Evolutionary conservation across 176 grass and related monocot species (phyloP).

Genomic region (Rhynchospora breviuscula): DNA sequence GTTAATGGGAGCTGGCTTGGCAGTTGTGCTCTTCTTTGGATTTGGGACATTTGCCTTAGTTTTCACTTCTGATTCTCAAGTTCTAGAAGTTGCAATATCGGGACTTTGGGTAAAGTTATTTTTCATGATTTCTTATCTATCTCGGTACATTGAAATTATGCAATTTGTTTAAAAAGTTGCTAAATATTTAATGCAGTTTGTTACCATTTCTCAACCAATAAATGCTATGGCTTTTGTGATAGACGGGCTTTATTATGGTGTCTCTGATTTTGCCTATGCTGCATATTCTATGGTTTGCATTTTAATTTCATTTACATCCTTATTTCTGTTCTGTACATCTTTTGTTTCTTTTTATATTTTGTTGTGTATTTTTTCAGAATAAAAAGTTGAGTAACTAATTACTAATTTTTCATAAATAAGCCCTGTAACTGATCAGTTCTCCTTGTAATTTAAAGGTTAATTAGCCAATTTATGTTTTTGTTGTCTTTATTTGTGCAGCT

Average conservation of each 20-base stretch:
- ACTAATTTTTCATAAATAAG: background rate
- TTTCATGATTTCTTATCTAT: background rate
- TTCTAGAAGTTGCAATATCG: conserved; percentile 52
- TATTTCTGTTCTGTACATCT: background rate
- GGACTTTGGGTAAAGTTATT: conserved; percentile 70
- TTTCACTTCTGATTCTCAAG: conserved; percentile 67
- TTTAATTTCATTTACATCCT: background rate
- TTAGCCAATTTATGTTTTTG: background rate
- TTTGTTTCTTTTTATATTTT: background rate
- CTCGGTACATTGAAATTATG: conserved; percentile 8
- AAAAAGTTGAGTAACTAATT: background rate
- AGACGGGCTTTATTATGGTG: conserved; percentile 81
- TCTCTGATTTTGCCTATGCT: conserved; percentile 81
- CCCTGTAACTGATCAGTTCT: background rate
- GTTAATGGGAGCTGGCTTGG: conserved; percentile 51
- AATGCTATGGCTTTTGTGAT: conserved; percentile 89
- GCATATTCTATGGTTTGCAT: conserved; percentile 71
- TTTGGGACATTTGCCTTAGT: conserved; percentile 60
- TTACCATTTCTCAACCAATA: conserved; percentile 69
- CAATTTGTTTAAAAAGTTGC: background rate
- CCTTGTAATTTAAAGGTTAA: background rate
- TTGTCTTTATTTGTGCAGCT: conserved; percentile 32
- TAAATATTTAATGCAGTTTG: conserved; percentile 60
- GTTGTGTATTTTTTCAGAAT: background rate
- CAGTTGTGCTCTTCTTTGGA: conserved; percentile 57